These are phyloP conservation scores for Talaromyces sp. DNA, from an alignment of 2,329 filamentous ascomycete genomes.

Conservation along the genomic window DNA sequence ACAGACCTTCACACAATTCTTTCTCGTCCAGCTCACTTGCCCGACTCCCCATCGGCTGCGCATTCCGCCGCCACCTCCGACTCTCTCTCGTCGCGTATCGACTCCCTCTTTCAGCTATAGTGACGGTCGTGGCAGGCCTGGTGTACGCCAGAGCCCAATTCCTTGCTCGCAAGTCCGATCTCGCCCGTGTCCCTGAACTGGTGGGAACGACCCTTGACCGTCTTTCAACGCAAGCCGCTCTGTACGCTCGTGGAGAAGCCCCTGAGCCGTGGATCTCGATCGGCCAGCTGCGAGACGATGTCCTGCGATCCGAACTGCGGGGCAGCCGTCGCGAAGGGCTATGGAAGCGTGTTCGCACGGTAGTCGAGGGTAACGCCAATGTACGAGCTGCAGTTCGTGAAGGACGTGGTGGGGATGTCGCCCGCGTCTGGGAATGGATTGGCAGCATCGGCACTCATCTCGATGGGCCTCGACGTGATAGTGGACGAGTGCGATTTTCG, in stretches of 20 bases:
- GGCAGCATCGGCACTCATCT: slow-evolving; percentile 52
- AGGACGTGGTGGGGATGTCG: slow-evolving; percentile 50
- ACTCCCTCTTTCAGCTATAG: slow-evolving; percentile 46
- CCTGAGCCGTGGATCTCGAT: slow-evolving; percentile 79
- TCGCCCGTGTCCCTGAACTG: slow-evolving; percentile 70
- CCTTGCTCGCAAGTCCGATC: slow-evolving; percentile 58
- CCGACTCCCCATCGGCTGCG: slow-evolving; percentile 70
- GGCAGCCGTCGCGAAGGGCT: slow-evolving; percentile 70
- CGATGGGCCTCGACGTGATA: slow-evolving; percentile 24
- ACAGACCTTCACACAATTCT: slow-evolving; percentile 66
- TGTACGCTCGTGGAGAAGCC: slow-evolving; percentile 61
- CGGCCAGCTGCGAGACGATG: slow-evolving; percentile 84
- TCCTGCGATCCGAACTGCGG: slow-evolving; percentile 75
- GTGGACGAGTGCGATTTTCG: slow-evolving; percentile 23
- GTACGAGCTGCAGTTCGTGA: slow-evolving; percentile 72
- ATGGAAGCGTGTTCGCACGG: slow-evolving; percentile 74
- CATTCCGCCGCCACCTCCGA: slow-evolving; percentile 42
- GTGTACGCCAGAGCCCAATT: slow-evolving; percentile 63
- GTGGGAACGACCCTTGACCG: slow-evolving; percentile 80
- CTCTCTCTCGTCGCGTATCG: slow-evolving; percentile 46
- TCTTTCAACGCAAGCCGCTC: slow-evolving; percentile 74
- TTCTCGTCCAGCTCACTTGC: slow-evolving; percentile 87
- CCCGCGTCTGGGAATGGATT: slow-evolving; percentile 65
- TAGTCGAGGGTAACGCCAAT: slow-evolving; percentile 93
- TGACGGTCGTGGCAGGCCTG: slow-evolving; percentile 40